These are phyloP conservation scores for Lupinus albus DNA, from an alignment of 306 rosid genomes.

Conservation along the genomic window DNA sequence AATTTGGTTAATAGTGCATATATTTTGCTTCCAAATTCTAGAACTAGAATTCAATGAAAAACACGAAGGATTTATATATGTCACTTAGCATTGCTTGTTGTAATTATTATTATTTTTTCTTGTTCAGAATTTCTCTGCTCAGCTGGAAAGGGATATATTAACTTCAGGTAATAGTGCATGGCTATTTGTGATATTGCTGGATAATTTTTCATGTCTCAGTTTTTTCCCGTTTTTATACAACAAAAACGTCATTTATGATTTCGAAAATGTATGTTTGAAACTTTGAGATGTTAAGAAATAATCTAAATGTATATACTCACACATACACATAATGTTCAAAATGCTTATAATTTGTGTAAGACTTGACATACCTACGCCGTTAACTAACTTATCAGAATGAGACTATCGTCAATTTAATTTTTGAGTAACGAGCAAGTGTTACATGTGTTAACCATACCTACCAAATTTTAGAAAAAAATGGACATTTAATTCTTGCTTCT, in stretches of 20 bases:
- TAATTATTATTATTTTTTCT: not conserved
- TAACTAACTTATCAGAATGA: slow-evolving; percentile 15
- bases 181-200: slow-evolving; percentile 12
- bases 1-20: slow-evolving; percentile 28
- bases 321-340: slow-evolving; percentile 11
- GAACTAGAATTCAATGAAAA: slow-evolving; percentile 20
- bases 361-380: not conserved
- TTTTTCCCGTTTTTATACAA: not conserved
- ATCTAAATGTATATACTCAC: slow-evolving; percentile 6
- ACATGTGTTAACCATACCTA: slow-evolving; percentile 4
- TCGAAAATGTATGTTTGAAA: slow-evolving; percentile 21
- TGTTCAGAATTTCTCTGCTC: slow-evolving; percentile 82
- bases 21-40: slow-evolving; percentile 26
- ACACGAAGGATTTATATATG: slow-evolving; percentile 4
- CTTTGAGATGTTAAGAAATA: slow-evolving; percentile 22
- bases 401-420: slow-evolving; percentile 7
- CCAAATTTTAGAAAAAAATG: slow-evolving; percentile 16
- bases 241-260: slow-evolving; percentile 10
- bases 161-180: slow-evolving; percentile 74
- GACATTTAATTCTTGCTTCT: slow-evolving; percentile 26
- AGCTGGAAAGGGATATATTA: slow-evolving; percentile 90
- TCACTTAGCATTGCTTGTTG: slow-evolving; percentile 28
- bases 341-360: slow-evolving; percentile 26
- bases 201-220: slow-evolving; percentile 9
- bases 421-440: slow-evolving; percentile 14